Evolutionary conservation across 2,329 filamentous ascomycete genomes (phyloP), one percentile per base, ranked within the genome.

Genomic region (Diaporthe citri): DNA sequence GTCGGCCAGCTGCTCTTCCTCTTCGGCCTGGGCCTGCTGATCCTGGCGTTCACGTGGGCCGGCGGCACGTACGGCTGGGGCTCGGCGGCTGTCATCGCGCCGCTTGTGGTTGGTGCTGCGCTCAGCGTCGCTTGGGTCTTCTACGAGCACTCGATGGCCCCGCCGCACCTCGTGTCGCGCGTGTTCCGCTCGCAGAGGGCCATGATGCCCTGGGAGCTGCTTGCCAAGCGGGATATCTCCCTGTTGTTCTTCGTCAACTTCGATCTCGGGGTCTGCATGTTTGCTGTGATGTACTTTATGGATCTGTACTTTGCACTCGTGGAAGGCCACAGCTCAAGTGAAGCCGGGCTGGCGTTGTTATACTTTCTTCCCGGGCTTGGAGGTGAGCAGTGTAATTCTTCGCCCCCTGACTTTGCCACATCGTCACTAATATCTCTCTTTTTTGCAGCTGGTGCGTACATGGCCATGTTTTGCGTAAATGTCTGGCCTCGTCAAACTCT

Each of bases 261-360:
- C 78, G 86, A 88, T 4, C 88, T 88, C 0, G 92, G 92, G 5
- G 88, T 90, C 78, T 86, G 85, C 71, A 88, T 87, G 85, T 89
- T 85, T 77, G 83, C 86, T 34, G 84, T 87, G 75, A 81, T 93
- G 77, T 94, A 94, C 81, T 94, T 93, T 78, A 90, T 92, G 77
- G 90, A 90, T 22, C 87, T 93, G 25, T 94, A 93, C 81, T 94
- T 93, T 80, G 89, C 90, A 2, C 83, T 93, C 22, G 91, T 93
- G 5, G 84, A 90, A 81, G 87, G 85, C 8, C 89, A 89, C 76
- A 81, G 77, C 77, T 39, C 85, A 83, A 39, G 87, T 34, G 79
- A 88, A 66, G 87, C 91, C 1, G 91, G 91, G 4, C 79, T 87
- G 0, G 87, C 91, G 74, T 84, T 94, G 15, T 82, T 93, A 1